Conservation (phyloP, 2,329 filamentous ascomycete species). For the Pyricularia sp. region DNA sequence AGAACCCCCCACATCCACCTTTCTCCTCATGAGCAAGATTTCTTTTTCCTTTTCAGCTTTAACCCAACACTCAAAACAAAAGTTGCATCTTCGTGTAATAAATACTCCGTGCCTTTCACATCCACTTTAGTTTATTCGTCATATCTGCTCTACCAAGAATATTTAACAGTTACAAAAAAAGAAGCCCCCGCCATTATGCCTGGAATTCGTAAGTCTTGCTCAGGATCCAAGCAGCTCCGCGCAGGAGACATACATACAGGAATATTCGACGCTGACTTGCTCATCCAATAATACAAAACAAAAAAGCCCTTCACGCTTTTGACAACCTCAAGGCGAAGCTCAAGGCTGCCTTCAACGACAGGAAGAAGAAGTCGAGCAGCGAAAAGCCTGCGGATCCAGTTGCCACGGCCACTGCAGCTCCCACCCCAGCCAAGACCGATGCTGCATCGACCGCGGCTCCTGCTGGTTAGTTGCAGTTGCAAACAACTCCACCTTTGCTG, state of each 20-base stretch:
- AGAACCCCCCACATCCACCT: background rate
- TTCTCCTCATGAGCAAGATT: background rate
- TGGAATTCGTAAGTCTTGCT: slow-evolving; percentile 3
- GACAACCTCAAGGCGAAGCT: slow-evolving; percentile 7
- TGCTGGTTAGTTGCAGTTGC: background rate
- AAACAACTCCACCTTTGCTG: too few species aligned
- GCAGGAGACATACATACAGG: background rate
- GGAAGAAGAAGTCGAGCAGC: slow-evolving; percentile 2
- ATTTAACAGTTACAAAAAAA: background rate
- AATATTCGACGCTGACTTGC: background rate
- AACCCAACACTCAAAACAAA: background rate
- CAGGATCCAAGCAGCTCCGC: background rate
- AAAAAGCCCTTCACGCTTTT: slow-evolving; percentile 3
- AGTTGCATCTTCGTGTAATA: background rate
- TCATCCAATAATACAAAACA: background rate
- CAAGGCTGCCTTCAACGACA: slow-evolving; percentile 6
- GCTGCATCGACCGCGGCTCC: slow-evolving; percentile 3
- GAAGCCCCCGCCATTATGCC: background rate
- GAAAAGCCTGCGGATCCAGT: background rate
- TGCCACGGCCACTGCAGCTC: background rate
- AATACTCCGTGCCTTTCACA: background rate
- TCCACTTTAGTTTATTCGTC: background rate
- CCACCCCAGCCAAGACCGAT: slow-evolving; percentile 2
- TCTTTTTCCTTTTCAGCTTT: background rate
- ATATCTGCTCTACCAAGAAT: background rate